Evolutionary conservation across 371 early-diverging fungal genomes (phyloP).

Genomic region (Syncephalastrum contaminatum): DNA sequence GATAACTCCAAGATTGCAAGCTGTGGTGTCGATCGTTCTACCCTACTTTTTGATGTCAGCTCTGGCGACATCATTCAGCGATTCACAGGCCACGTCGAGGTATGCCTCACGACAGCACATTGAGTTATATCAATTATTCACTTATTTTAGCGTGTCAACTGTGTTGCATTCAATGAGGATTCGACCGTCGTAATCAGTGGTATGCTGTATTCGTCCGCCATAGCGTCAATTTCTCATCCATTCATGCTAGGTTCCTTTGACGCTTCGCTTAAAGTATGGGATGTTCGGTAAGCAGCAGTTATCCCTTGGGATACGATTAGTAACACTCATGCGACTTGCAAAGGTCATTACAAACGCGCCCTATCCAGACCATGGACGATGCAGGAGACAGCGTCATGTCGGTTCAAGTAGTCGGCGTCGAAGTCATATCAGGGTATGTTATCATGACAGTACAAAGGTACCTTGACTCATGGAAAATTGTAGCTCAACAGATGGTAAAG

Average conservation of each 20-base stretch:
- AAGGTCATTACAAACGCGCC: slow-evolving; percentile 20
- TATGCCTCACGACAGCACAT: slow-evolving; percentile 16
- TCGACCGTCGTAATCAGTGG: slow-evolving; percentile 79
- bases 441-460: background rate
- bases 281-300: slow-evolving; percentile 54
- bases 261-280: slow-evolving; percentile 89
- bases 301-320: background rate
- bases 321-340: background rate
- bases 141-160: slow-evolving; percentile 66
- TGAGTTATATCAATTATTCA: background rate
- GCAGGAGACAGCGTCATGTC: slow-evolving; percentile 87
- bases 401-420: slow-evolving; percentile 63
- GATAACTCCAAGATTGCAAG: slow-evolving; percentile 84
- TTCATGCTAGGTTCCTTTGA: slow-evolving; percentile 78
- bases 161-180: slow-evolving; percentile 79
- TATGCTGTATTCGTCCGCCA: slow-evolving; percentile 13
- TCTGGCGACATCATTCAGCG: slow-evolving; percentile 71
- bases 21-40: slow-evolving; percentile 80
- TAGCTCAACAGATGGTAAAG: slow-evolving; percentile 81
- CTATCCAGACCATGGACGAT: slow-evolving; percentile 86
- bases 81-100: slow-evolving; percentile 82
- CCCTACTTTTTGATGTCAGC: slow-evolving; percentile 86
- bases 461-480: background rate
- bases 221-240: background rate
- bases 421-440: slow-evolving; percentile 75